Evolutionary conservation across 75 land plant genomes (phyloP).

Genomic region (Azolla pinnata): DNA sequence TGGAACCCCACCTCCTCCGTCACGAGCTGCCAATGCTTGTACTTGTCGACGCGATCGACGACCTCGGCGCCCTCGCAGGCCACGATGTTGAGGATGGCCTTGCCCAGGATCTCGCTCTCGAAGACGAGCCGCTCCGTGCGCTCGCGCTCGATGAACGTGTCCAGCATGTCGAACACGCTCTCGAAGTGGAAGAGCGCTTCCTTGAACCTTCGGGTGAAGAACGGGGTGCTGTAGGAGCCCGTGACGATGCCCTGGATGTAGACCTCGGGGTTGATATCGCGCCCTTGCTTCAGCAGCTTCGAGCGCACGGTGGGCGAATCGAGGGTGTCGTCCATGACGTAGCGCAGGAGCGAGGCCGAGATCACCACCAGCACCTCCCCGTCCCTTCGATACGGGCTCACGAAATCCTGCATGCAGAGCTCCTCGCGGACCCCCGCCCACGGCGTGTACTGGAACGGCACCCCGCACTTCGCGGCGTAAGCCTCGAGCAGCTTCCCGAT

Average conservation of each 20-base stretch:
- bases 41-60: constrained; percentile 73
- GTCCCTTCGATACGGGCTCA: constrained; percentile 13
- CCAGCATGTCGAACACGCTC: constrained; percentile 59
- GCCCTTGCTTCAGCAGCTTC: constrained; percentile 45
- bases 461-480: constrained; percentile 41
- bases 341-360: constrained; percentile 41
- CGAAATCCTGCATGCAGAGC: constrained; percentile 43
- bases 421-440: constrained; percentile 74
- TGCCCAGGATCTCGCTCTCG: constrained; percentile 48
- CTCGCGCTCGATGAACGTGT: constrained; percentile 35
- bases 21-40: constrained; percentile 78
- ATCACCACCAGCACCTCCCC: constrained; percentile 61
- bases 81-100: constrained; percentile 58
- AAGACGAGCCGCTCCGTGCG: constrained; percentile 35
- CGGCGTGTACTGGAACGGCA: constrained; percentile 68
- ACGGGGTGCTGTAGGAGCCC: constrained; percentile 67
- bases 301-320: constrained; percentile 46
- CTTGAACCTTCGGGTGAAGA: constrained; percentile 65
- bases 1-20: constrained; percentile 55
- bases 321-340: constrained; percentile 64
- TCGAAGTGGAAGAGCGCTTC: constrained; percentile 68
- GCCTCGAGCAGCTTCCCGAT: constrained; percentile 17
- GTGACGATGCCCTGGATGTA: constrained; percentile 58
- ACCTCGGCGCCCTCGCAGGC: constrained; percentile 78
- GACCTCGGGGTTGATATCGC: constrained; percentile 49